Percentiles rank a stretch among this genome's conserved stretches.
Evolutionary conservation across 352 stramenopile species (phyloP).

Genomic region (Pythium dissimile): DNA sequence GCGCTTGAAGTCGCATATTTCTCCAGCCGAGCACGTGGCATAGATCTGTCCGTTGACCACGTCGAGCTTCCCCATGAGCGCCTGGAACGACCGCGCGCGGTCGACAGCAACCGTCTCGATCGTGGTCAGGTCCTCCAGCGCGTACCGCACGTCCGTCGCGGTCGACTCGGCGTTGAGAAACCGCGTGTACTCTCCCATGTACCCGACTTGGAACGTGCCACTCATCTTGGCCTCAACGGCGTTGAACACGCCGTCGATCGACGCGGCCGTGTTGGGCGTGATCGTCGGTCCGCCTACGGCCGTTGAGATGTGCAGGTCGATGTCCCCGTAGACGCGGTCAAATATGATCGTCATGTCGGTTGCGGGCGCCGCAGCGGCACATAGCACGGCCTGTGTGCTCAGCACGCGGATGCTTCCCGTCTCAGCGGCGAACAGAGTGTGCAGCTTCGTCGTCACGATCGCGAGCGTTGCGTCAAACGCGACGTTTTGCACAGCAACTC

Average conservation of each 20-base stretch:
- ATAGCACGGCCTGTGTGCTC: conserved; percentile 41
- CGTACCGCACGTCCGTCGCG: conserved; percentile 58
- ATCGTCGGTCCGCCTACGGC: conserved; percentile 10
- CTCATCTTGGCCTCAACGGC: conserved; percentile 56
- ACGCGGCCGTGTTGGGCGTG: conserved; percentile 28
- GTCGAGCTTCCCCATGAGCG: conserved; percentile 47
- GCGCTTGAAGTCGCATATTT: conserved; percentile 50
- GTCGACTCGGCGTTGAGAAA: conserved; percentile 67
- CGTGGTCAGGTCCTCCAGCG: conserved; percentile 53
- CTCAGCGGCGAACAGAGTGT: conserved; percentile 47
- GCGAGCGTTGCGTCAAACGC: conserved; percentile 28
- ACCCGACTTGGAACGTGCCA: conserved; percentile 76
- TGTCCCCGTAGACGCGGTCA: conserved; percentile 54
- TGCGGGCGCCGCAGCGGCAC: conserved; percentile 18
- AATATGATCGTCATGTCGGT: conserved; percentile 54
- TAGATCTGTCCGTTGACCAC: conserved; percentile 57
- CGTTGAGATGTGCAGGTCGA: conserved; percentile 27
- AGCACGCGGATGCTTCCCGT: conserved; percentile 56
- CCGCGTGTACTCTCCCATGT: conserved; percentile 52
- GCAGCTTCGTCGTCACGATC: conserved; percentile 36
- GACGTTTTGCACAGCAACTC: conserved; percentile 3
- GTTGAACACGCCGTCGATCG: conserved; percentile 59
- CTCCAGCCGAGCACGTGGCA: conserved; percentile 40
- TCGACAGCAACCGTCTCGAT: conserved; percentile 54
- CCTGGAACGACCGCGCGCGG: conserved; percentile 41